A percentile compares a stretch with the other conserved stretches of the same genome.
Conservation (phyloP, 2,329 filamentous ascomycete species). For the Atkinsonella hypoxylon region DNA sequence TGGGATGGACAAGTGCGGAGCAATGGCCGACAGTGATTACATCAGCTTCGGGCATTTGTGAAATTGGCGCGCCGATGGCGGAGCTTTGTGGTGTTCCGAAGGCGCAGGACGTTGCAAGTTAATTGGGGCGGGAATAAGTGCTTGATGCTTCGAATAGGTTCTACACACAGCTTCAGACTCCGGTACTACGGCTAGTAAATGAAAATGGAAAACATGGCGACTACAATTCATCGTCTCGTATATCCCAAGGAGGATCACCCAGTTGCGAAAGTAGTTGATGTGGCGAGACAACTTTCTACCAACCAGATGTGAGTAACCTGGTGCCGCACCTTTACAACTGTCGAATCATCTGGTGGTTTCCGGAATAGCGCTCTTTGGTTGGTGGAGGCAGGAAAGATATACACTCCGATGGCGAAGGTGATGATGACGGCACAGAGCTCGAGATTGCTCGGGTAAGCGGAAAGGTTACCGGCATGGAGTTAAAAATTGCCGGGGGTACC, state of each 20-base stretch:
- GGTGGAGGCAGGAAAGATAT: constrained; percentile 81
- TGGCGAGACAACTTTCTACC: constrained; percentile 85
- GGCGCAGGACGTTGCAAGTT: not conserved
- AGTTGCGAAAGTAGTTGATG: constrained; percentile 90
- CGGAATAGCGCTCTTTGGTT: constrained; percentile 91
- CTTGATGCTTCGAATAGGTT: too few species aligned
- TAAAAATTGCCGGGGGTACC: too few species aligned
- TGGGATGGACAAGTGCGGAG: too few species aligned
- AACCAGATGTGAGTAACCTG: constrained; percentile 67
- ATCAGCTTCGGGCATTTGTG: not conserved
- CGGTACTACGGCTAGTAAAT: not conserved
- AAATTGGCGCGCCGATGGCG: not conserved
- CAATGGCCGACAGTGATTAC: not conserved
- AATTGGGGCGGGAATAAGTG: too few species aligned
- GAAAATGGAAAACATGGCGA: not conserved
- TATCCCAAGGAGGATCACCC: constrained; percentile 67
- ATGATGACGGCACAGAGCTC: constrained; percentile 52
- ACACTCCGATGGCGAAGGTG: constrained; percentile 59
- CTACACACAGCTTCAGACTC: not conserved
- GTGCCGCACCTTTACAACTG: constrained; percentile 68
- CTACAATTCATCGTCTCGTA: constrained; percentile 37
- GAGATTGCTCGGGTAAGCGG: constrained; percentile 59
- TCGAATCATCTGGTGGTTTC: constrained; percentile 66
- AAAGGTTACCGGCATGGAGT: constrained; percentile 70
- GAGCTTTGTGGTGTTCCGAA: not conserved